Conservation (phyloP, 331 rosid species). For the Phaseolus coccineus region DNA sequence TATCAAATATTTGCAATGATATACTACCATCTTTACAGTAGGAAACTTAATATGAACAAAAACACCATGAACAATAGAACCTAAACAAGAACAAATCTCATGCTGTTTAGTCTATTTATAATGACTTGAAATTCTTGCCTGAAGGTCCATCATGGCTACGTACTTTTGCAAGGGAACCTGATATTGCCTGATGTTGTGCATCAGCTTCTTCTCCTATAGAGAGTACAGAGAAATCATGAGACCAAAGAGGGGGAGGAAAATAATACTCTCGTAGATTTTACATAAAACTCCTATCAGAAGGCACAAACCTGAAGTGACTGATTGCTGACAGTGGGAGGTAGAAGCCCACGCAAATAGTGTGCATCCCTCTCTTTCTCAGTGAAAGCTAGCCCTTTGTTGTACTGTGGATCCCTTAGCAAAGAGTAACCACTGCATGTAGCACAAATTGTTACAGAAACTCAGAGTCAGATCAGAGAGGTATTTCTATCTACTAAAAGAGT, state of each 20-base stretch:
- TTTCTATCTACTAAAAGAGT: not conserved
- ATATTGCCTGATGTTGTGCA: constrained; percentile 76
- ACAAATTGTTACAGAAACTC: not conserved
- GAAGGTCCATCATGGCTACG: constrained; percentile 93
- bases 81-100: not conserved
- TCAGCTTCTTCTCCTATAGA: constrained; percentile 75
- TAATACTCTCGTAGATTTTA: not conserved
- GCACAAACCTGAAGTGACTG: constrained; percentile 87
- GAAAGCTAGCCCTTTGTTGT: constrained; percentile 95
- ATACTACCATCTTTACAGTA: not conserved
- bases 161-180: constrained; percentile 88
- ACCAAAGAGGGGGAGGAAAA: not conserved
- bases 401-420: constrained; percentile 88
- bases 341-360: constrained; percentile 93
- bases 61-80: not conserved
- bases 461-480: not conserved
- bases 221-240: constrained; percentile 8
- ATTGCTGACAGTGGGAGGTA: constrained; percentile 70
- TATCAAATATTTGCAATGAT: not conserved
- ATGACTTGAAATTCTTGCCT: constrained; percentile 56
- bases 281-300: not conserved
- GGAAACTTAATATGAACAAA: not conserved
- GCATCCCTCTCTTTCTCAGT: constrained; percentile 94
- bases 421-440: constrained; percentile 69
- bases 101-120: constrained; percentile 13